These are phyloP conservation scores for Lentinus tigrinus DNA, from an alignment of 768 basidiomycete species.

Conservation along the genomic window DNA sequence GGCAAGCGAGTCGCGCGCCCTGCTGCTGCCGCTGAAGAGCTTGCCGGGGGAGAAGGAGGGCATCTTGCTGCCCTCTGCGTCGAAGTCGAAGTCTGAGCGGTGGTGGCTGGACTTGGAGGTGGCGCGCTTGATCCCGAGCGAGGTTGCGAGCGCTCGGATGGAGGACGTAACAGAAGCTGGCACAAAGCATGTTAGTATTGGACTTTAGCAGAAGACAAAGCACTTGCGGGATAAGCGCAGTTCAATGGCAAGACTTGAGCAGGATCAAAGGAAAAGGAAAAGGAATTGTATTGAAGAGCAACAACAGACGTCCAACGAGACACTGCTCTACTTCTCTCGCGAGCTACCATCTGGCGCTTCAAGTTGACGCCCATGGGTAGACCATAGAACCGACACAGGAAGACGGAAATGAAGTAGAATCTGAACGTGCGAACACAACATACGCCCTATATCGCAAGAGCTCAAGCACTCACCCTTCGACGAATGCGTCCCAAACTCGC, in stretches of 20 bases:
- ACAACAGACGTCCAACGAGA: no score
- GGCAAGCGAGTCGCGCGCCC: constrained; percentile 14
- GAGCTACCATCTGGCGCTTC: no score
- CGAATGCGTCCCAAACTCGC: constrained; percentile 73
- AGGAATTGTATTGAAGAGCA: no score
- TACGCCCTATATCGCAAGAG: no score
- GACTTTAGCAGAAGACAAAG: no score
- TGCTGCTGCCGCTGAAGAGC: not conserved
- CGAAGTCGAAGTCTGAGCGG: constrained; percentile 9
- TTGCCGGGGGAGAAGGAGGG: constrained; percentile 22
- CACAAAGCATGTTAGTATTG: not conserved
- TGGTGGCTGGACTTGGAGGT: constrained; percentile 25
- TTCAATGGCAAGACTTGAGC: no score
- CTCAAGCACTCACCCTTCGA: constrained; percentile 53
- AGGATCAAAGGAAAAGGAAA: no score
- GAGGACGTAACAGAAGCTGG: constrained; percentile 67
- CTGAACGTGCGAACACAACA: not conserved
- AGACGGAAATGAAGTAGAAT: not conserved
- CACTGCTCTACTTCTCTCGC: no score
- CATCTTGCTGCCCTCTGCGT: constrained; percentile 21
- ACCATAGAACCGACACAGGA: no score
- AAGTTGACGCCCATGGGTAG: no score
- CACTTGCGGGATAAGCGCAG: no score
- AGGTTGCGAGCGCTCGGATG: constrained; percentile 72
- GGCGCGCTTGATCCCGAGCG: constrained; percentile 66